phyloP scores from a whole-genome alignment of 805 yeast genomes.

The Candida manassasensis region DNA sequence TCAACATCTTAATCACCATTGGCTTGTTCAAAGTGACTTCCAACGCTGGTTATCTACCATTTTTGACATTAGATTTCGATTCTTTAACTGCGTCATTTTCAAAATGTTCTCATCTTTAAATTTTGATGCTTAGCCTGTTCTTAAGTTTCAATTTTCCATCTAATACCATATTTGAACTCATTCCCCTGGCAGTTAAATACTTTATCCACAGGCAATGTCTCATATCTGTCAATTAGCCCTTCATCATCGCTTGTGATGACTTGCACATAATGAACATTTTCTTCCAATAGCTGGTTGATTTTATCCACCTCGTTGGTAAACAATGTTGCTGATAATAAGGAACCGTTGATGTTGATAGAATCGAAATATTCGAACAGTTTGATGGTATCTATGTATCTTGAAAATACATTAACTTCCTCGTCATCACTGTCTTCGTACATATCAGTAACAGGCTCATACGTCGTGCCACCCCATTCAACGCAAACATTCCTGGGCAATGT shows the following conservation, averaged over 20 bases:
- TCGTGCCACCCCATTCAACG: constrained; percentile 73
- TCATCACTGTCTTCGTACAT: constrained; percentile 42
- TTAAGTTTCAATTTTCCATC: constrained; percentile 14
- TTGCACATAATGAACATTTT: constrained; percentile 7
- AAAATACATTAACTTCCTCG: constrained; percentile 20
- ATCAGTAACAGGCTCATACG: constrained; percentile 35
- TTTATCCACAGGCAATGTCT: constrained; percentile 14
- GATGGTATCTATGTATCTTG: background rate
- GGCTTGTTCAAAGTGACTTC: too few relatives aligned
- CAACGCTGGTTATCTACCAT: too few relatives aligned
- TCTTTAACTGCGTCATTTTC: too few relatives aligned
- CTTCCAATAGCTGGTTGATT: constrained; percentile 8
- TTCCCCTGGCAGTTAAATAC: constrained; percentile 10
- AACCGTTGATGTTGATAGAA: constrained; percentile 10
- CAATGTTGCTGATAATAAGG: constrained; percentile 7
- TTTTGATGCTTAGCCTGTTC: background rate
- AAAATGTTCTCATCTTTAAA: too few relatives aligned
- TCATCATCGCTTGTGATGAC: constrained; percentile 7
- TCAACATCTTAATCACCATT: too few relatives aligned
- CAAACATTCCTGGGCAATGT: constrained; percentile 59
- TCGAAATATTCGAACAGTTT: constrained; percentile 10
- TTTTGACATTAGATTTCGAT: too few relatives aligned
- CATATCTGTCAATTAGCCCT: constrained; percentile 5
- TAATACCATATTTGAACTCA: constrained; percentile 12
- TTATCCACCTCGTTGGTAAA: constrained; percentile 13